phyloP scores from a whole-genome alignment of 169 alveolate species.

The Cryptosporidium ubiquitum region DNA sequence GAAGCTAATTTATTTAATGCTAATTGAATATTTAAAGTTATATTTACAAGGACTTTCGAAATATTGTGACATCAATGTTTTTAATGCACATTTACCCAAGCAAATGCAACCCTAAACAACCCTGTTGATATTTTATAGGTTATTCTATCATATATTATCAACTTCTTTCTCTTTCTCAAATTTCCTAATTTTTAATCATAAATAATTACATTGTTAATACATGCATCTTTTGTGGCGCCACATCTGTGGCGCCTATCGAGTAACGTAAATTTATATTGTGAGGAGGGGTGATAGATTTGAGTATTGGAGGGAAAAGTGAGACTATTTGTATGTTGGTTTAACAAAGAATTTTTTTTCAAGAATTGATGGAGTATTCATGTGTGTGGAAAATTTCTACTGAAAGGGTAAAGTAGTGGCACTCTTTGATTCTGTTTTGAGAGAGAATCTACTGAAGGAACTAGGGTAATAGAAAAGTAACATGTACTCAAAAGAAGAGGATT shows the following conservation, averaged over 20 bases:
- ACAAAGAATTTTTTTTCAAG: background rate
- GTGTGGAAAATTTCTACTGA: background rate
- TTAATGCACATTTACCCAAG: background rate
- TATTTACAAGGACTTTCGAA: background rate
- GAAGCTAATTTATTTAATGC: constrained; percentile 37
- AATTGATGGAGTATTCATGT: background rate
- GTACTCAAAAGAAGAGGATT: constrained; percentile 15
- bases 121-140: background rate
- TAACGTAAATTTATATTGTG: background rate
- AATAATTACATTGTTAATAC: too few relatives aligned
- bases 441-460: background rate
- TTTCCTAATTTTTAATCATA: background rate
- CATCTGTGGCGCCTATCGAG: background rate
- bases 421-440: background rate
- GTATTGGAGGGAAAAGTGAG: background rate
- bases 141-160: background rate
- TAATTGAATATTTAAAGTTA: background rate
- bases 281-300: constrained; percentile 33
- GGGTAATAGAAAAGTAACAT: background rate
- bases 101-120: background rate
- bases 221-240: constrained; percentile 14
- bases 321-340: background rate
- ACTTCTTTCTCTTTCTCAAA: background rate
- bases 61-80: too few relatives aligned
- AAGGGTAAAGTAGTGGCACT: background rate